Percentiles rank a stretch among this genome's conserved stretches.
Evolutionary conservation across 306 rosid genomes (phyloP).

Genomic region (Purshia tridentata): DNA sequence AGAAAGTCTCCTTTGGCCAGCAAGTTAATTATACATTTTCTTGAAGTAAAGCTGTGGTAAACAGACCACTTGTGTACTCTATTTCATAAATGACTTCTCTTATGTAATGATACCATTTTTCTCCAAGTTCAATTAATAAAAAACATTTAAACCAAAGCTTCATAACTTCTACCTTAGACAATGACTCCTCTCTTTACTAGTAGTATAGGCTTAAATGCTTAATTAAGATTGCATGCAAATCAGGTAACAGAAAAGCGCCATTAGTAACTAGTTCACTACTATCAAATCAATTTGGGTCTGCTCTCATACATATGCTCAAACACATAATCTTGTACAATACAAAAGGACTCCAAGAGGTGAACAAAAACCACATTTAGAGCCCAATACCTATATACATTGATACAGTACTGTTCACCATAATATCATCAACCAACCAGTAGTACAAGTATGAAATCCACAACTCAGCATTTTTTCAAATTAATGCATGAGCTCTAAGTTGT

Average conservation of each 20-base stretch:
- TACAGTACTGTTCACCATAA: no score
- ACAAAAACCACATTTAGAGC: background rate
- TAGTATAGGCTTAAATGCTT: background rate
- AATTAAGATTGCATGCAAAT: background rate
- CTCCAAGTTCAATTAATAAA: background rate
- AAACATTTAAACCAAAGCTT: background rate
- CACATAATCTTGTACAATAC: background rate
- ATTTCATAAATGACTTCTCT: background rate
- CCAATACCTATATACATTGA: background rate
- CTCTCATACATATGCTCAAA: background rate
- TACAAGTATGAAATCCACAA: constrained; percentile 1
- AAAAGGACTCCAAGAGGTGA: constrained; percentile 4
- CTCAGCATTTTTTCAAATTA: constrained; percentile 4
- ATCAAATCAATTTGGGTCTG: no score
- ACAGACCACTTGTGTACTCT: background rate
- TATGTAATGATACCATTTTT: background rate
- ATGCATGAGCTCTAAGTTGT: constrained; percentile 12
- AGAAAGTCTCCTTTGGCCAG: background rate
- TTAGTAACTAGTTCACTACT: no score
- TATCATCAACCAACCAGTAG: no score
- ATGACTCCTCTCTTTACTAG: background rate
- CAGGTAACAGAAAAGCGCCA: background rate
- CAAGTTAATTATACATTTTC: background rate
- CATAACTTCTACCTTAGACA: background rate
- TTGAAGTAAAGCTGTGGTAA: background rate